Conservation (phyloP, 495 filamentous ascomycete genomes). For the Achaetomiella virescens region DNA sequence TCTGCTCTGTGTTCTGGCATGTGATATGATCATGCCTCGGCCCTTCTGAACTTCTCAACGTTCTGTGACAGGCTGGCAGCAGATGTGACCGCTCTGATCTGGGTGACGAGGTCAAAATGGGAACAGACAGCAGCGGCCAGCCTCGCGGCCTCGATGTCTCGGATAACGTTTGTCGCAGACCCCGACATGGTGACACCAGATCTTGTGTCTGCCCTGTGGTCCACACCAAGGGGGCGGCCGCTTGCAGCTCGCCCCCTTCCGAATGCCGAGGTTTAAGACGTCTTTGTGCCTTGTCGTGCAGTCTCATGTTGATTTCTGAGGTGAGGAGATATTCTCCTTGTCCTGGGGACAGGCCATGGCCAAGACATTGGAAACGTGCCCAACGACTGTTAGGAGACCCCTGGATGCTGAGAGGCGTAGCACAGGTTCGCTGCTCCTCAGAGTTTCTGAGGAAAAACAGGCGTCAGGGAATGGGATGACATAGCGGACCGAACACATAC, state of each 20-base stretch:
- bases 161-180: constrained; percentile 4
- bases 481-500: no score
- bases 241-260: constrained; percentile 2
- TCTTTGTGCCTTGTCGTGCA: background rate
- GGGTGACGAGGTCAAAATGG: background rate
- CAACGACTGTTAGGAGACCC: no score
- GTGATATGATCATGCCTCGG: background rate
- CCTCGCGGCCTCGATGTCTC: background rate
- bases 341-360: no score
- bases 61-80: background rate
- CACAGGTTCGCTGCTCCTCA: no score
- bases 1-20: background rate
- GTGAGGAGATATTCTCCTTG: background rate
- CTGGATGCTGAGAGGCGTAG: no score
- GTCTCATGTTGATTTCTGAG: background rate
- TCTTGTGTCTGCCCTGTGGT: background rate
- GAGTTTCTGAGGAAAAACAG: background rate
- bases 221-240: background rate
- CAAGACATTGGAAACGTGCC: no score
- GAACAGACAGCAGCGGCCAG: no score
- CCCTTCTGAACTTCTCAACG: background rate
- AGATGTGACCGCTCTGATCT: background rate
- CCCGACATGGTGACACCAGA: constrained; percentile 7
- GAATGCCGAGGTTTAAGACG: background rate
- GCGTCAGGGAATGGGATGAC: background rate